A percentile compares a stretch with the other conserved stretches of the same genome.
These are phyloP conservation scores for Syzygium aqueum DNA, from an alignment of 345 rosid species.

Conservation along the genomic window DNA sequence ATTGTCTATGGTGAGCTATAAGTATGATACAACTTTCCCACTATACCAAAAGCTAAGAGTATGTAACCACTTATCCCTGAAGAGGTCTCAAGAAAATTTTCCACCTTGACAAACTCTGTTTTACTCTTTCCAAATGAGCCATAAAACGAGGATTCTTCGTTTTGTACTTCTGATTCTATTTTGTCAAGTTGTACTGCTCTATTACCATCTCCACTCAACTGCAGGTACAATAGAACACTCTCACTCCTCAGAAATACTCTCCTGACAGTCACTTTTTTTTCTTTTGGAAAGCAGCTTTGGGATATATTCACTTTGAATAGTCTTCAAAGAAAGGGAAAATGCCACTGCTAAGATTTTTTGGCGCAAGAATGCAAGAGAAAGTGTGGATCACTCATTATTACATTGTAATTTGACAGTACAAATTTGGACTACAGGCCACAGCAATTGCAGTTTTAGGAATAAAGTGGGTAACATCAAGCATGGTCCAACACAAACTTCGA, in stretches of 20 bases:
- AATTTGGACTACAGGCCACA: neutral
- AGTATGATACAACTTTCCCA: neutral
- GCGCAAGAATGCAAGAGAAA: neutral
- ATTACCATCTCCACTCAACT: neutral
- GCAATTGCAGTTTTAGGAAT: neutral
- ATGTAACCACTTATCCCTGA: neutral
- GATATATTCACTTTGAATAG: neutral
- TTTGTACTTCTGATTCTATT: neutral
- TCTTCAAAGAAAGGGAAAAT: neutral
- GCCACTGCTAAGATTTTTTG: neutral
- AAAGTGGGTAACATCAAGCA: neutral
- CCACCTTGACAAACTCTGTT: neutral
- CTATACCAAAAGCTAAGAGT: neutral
- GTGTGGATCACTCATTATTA: neutral
- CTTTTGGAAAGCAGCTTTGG: neutral
- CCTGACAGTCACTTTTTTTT: neutral
- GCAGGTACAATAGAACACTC: neutral
- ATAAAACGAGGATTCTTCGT: neutral
- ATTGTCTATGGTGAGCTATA: neutral
- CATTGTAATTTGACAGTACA: neutral
- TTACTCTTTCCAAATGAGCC: neutral
- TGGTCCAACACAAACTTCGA: neutral
- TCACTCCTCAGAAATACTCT: neutral
- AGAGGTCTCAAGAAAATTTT: neutral
- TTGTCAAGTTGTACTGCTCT: neutral